Evolutionary conservation across 2,329 filamentous ascomycete species (phyloP), one percentile per base, ranked within the genome.

Genomic region (Xylaria sp.): DNA sequence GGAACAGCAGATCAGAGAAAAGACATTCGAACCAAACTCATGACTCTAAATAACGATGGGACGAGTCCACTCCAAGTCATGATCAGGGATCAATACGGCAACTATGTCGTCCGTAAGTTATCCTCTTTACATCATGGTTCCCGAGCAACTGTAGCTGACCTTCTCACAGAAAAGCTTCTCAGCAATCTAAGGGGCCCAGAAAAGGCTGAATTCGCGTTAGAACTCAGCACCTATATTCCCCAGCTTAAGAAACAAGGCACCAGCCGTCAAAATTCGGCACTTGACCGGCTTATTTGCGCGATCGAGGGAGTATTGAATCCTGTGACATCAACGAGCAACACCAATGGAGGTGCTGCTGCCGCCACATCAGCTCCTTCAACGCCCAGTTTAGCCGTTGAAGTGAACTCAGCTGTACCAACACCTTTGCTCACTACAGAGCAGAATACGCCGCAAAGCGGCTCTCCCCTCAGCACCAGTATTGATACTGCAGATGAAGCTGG

Each of bases 41-140:
- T 86, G 1, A 84, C 85, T 1, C 78, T 84, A 17, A 87, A 88
- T 62, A 85, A 87, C 7, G 88, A 92, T 51, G 92, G 92, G 13
- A 88, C 89, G 65, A 90, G 85, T 65, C 88, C 90, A n/a, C 82
- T 98, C 44, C 86, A 91, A 70, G 84, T 87, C 26, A 86, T 97
- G 81, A 94, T 97, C 86, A 92, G 91, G 72, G 95, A 99, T 78
- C 92, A 93, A 72, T 98, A 91, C 79, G 96, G 93, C 68, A 99
- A 99, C 80, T 99, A 98, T 78, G 95, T 98, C 6, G 92, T 98
- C 70, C 95, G 94, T 97, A 88, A 89, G 93, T 89, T 31, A 26
- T n/a, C 26, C 13, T 36, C 40, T 44, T 28, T 17, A 26, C 6
- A 33, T 4, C 2, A 28, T 36, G 33, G 5, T 15, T 33, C 3